phyloP scores from a whole-genome alignment of 345 rosid species.

The Boechera stricta region DNA sequence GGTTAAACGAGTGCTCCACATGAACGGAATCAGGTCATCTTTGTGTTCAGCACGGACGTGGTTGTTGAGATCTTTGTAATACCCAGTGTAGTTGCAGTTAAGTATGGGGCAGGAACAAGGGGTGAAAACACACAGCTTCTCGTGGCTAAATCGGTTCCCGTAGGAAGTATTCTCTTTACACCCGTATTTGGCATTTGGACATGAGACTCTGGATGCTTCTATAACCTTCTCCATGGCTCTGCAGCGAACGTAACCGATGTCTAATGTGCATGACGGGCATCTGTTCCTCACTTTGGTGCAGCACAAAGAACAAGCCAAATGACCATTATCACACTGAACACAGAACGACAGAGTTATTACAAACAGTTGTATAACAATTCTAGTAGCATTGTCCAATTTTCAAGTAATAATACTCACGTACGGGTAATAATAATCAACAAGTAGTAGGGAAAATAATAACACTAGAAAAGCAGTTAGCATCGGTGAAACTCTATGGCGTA shows the following conservation, averaged over 20 bases:
- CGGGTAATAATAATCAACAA: not conserved
- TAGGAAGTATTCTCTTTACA: conserved; percentile 47
- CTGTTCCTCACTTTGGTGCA: conserved; percentile 52
- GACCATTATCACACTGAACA: conserved; percentile 73
- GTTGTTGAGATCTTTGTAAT: conserved; percentile 45
- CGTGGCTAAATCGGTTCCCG: conserved; percentile 50
- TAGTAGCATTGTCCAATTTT: not conserved
- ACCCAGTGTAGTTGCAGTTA: conserved; percentile 52
- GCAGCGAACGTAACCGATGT: conserved; percentile 62
- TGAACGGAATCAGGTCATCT: conserved; percentile 12
- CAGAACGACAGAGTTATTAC: not conserved
- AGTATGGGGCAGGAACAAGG: conserved; percentile 65
- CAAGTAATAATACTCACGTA: not conserved
- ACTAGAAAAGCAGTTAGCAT: not conserved
- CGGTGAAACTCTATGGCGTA: not conserved
- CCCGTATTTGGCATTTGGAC: conserved; percentile 57
- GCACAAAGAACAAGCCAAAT: conserved; percentile 62
- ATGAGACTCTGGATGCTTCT: conserved; percentile 51
- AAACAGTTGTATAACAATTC: not conserved
- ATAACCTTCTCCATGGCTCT: conserved; percentile 64
- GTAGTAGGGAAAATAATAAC: not conserved
- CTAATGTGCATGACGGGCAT: conserved; percentile 60
- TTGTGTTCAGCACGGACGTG: conserved; percentile 54
- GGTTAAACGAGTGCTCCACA: not conserved
- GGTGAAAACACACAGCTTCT: conserved; percentile 46